Base-by-base conservation (phyloP, 805 yeast genomes). In the Metschnikowia proteae region DNA sequence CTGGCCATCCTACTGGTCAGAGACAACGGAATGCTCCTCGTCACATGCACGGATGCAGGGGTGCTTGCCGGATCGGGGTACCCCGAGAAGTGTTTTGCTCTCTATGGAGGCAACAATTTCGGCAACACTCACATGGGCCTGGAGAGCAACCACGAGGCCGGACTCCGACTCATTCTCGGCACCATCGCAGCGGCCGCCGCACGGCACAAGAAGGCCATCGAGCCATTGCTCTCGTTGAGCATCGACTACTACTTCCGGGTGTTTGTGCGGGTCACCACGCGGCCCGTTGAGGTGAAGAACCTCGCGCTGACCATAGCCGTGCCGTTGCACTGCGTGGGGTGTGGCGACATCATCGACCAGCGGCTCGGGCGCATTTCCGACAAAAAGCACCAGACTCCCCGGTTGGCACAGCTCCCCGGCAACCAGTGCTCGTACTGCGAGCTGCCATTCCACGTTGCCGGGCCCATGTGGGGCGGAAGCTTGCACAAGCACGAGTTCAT, bases 31-130 rank as follows among this genome's bases (percentile, higher is more conserved):
- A 60, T 94, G 38, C 67, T 94, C 55, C 71, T 94, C 44, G 92
- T 94, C 3, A 94, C 99, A 0, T 94, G 99, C 65, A 94, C 99
- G 0, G 99, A 94, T 69, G 77, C 95, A 11, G 96, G 96, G 0
- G 97, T 94, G 0, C 74, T 94, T 46, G 98, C 98, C 0, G 99
- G 99, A 17, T 84, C 85, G 54, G 95, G 96, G 10, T 92, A 92
- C 65, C 97, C 98, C 0, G 99, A 94, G 60, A 94, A 94, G 67
- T 92, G 98, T 68, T 94, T 83, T 71, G 90, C 97, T 0, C 74
- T 88, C 13, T 94, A 94, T 63, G 98, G 99, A 22, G 99, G 99
- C 23, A 84, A 84, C 48, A 89, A 92, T 53, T 74, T 89, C 60
- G 86, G 92, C 53, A 82, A 80, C 49, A 60, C 72, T 10, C 58